Percentiles rank a stretch among this genome's conserved stretches.
phyloP scores from a whole-genome alignment of 2,329 filamentous ascomycete genomes.

The Penicillium aurantiogriseum region DNA sequence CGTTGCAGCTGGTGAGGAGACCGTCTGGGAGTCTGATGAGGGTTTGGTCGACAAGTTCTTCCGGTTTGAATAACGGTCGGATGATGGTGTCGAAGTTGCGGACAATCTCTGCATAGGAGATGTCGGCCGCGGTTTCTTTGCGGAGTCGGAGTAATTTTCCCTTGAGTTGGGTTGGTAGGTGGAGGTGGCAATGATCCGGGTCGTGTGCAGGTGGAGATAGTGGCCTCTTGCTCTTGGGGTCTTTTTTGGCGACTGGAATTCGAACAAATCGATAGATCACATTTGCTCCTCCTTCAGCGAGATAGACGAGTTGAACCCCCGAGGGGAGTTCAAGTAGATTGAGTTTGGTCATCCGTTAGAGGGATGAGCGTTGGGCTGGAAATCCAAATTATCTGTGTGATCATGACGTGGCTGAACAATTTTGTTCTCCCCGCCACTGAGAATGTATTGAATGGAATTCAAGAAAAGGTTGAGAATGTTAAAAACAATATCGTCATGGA shows the following conservation, averaged over 20 bases:
- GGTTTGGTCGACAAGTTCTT: slow-evolving; percentile 57
- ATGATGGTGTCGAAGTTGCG: slow-evolving; percentile 46
- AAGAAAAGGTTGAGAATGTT: background rate
- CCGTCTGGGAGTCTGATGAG: slow-evolving; percentile 51
- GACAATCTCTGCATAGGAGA: slow-evolving; percentile 51
- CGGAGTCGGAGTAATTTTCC: slow-evolving; percentile 61
- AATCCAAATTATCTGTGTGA: slow-evolving; percentile 9
- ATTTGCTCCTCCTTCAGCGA: slow-evolving; percentile 73
- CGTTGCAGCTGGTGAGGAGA: slow-evolving; percentile 53
- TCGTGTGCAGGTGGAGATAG: slow-evolving; percentile 17
- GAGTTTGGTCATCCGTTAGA: slow-evolving; percentile 34
- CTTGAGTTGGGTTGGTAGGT: slow-evolving; percentile 24
- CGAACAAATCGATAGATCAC: slow-evolving; percentile 64
- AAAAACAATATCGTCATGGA: background rate
- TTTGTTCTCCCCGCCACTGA: background rate
- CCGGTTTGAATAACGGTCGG: slow-evolving; percentile 54
- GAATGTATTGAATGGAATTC: background rate
- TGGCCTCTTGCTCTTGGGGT: slow-evolving; percentile 16
- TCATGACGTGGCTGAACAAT: slow-evolving; percentile 15
- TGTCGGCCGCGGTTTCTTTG: slow-evolving; percentile 54
- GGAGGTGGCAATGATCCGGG: slow-evolving; percentile 17
- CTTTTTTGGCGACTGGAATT: slow-evolving; percentile 29
- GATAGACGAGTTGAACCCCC: slow-evolving; percentile 43
- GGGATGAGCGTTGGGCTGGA: slow-evolving; percentile 10
- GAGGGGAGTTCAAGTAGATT: slow-evolving; percentile 36